Percentiles rank a stretch among this genome's conserved stretches.
Conservation (phyloP, 2,329 filamentous ascomycete species). For the Monilinia laxa region DNA sequence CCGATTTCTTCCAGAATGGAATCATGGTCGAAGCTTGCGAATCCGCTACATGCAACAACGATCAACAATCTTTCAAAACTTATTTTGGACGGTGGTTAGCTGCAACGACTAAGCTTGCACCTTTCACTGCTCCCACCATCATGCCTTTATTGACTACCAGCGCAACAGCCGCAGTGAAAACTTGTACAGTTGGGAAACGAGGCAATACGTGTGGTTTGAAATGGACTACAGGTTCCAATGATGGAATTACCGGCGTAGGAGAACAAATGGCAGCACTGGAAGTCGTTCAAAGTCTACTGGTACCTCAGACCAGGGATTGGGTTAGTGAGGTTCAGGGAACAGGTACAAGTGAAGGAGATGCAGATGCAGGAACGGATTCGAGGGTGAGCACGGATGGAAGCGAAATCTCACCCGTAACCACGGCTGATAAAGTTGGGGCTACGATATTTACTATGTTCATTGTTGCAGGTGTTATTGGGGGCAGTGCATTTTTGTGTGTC, state of each 20-base stretch:
- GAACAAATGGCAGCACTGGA: slow-evolving; percentile 60
- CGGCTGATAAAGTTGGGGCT: slow-evolving; percentile 66
- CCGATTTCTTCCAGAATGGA: slow-evolving; percentile 39
- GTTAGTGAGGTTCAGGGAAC: slow-evolving; percentile 49
- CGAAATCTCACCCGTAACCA: slow-evolving; percentile 37
- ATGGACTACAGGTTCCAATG: slow-evolving; percentile 51
- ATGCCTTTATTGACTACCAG: slow-evolving; percentile 53
- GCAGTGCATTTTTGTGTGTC: slow-evolving; percentile 53
- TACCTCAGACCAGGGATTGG: slow-evolving; percentile 39
- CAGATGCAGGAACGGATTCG: slow-evolving; percentile 29
- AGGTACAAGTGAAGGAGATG: slow-evolving; percentile 52
- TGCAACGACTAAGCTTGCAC: slow-evolving; percentile 56
- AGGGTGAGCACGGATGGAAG: slow-evolving; percentile 11
- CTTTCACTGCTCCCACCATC: slow-evolving; percentile 52
- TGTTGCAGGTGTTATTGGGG: slow-evolving; percentile 54
- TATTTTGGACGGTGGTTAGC: slow-evolving; percentile 62
- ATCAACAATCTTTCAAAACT: slow-evolving; percentile 64
- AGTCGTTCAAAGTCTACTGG: slow-evolving; percentile 39
- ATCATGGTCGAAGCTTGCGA: slow-evolving; percentile 63
- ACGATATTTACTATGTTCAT: slow-evolving; percentile 59
- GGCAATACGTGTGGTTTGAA: slow-evolving; percentile 64
- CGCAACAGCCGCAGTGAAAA: slow-evolving; percentile 59
- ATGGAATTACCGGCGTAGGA: slow-evolving; percentile 50
- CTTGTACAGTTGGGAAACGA: slow-evolving; percentile 58
- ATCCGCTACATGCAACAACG: slow-evolving; percentile 55